A percentile compares a stretch with the other conserved stretches of the same genome.
Conservation (phyloP, 129 eudicot species). For the Helichrysum umbraculigerum region DNA sequence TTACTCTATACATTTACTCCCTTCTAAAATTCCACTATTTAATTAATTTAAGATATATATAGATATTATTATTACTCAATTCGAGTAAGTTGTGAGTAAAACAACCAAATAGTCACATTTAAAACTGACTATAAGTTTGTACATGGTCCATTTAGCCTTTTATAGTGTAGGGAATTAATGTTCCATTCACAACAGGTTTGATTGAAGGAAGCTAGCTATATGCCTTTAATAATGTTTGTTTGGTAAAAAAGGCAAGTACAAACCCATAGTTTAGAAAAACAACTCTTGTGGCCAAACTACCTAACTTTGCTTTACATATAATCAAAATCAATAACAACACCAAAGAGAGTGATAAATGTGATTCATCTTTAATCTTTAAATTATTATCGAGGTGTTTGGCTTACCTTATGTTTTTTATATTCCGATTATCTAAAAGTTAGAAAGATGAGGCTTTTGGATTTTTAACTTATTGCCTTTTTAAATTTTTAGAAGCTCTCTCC, state of each 20-base stretch:
- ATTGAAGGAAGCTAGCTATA: neutral
- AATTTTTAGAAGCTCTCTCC: no score
- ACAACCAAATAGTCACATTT: neutral
- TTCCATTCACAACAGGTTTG: neutral
- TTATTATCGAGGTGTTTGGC: no score
- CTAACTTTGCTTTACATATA: neutral
- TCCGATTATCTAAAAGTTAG: no score
- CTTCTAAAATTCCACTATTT: no score
- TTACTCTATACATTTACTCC: no score
- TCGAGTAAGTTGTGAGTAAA: neutral
- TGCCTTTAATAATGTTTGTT: neutral
- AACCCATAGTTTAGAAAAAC: neutral
- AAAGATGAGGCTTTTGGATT: no score
- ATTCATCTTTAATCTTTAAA: no score
- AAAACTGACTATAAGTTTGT: neutral
- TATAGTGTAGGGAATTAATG: neutral
- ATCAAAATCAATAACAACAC: neutral
- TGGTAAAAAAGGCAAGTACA: neutral
- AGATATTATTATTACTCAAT: neutral
- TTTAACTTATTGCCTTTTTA: no score
- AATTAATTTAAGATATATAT: neutral
- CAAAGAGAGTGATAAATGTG: neutral
- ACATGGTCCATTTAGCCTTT: neutral
- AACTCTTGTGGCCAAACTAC: constrained; percentile 1
- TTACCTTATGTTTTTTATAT: no score